A percentile compares a stretch with the other conserved stretches of the same genome.
These are phyloP conservation scores for Clarireedia monteithiana DNA, from an alignment of 2,329 filamentous ascomycete genomes.

Conservation along the genomic window DNA sequence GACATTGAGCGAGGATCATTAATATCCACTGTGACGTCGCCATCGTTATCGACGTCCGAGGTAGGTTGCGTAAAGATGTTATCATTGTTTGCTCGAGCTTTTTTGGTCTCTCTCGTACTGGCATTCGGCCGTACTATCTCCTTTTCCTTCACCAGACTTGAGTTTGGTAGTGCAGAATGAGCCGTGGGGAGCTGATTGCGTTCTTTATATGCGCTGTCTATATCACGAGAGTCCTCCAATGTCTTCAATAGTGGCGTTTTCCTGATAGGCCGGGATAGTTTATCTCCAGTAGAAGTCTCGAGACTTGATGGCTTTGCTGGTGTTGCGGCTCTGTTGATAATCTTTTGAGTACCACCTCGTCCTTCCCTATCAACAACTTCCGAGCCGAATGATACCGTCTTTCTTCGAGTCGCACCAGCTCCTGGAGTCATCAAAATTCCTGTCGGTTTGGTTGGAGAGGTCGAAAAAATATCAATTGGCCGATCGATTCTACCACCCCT, in stretches of 20 bases:
- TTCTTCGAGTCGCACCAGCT: constrained; percentile 50
- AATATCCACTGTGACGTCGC: constrained; percentile 61
- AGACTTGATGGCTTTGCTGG: constrained; percentile 28
- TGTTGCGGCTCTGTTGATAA: constrained; percentile 21
- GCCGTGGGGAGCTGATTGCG: neutral
- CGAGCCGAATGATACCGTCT: constrained; percentile 57
- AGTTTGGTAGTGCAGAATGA: constrained; percentile 3
- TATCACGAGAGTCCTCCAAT: constrained; percentile 35
- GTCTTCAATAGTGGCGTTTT: constrained; percentile 40
- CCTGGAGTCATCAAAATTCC: constrained; percentile 59
- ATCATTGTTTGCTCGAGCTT: constrained; percentile 10
- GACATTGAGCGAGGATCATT: constrained; percentile 69
- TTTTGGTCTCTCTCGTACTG: neutral
- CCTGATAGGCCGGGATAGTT: constrained; percentile 21
- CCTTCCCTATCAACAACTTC: constrained; percentile 37
- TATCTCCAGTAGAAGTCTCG: constrained; percentile 18
- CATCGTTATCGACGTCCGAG: constrained; percentile 36
- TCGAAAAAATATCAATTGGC: constrained; percentile 23
- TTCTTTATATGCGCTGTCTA: constrained; percentile 21
- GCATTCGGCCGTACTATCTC: neutral
- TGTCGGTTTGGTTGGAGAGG: constrained; percentile 26
- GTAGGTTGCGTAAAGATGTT: constrained; percentile 12
- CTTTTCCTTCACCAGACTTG: neutral
- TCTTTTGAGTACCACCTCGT: constrained; percentile 10
- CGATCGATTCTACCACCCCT: constrained; percentile 14